Percentiles rank a stretch among this genome's conserved stretches.
Evolutionary conservation across 257 asterid genomes (phyloP).

Genomic region (Primulina eburnea): DNA sequence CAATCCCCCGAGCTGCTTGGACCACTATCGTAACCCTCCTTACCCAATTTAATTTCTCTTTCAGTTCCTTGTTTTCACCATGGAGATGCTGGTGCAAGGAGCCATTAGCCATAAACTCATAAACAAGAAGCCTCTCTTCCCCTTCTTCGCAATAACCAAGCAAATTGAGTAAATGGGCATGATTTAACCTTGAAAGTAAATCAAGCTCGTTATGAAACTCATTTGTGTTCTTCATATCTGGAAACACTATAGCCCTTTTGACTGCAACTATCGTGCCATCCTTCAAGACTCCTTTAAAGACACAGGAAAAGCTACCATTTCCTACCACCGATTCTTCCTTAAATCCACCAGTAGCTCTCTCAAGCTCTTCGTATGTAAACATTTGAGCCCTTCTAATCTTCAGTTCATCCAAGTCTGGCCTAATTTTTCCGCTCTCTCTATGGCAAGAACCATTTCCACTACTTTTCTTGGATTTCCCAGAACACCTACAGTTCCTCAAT

Average conservation of each 20-base stretch:
- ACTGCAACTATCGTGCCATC: conserved; percentile 81
- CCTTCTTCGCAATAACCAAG: conserved; percentile 91
- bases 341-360: conserved; percentile 66
- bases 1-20: conserved; percentile 91
- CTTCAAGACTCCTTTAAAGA: conserved; percentile 70
- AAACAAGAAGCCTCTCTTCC: conserved; percentile 76
- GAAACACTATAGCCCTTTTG: conserved; percentile 65
- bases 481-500: conserved; percentile 73
- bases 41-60: conserved; percentile 77
- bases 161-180: conserved; percentile 75
- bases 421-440: conserved; percentile 48
- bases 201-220: conserved; percentile 86
- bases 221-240: conserved; percentile 68
- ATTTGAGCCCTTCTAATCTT: conserved; percentile 73
- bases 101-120: conserved; percentile 95
- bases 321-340: conserved; percentile 78
- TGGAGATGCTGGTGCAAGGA: conserved; percentile 80
- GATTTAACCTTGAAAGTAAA: conserved; percentile 78
- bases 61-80: conserved; percentile 40
- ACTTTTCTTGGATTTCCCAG: conserved; percentile 36
- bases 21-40: conserved; percentile 79
- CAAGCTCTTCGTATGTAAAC: conserved; percentile 72
- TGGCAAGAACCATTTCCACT: conserved; percentile 33
- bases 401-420: conserved; percentile 62
- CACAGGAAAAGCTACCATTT: conserved; percentile 85